Percentiles rank a stretch among this genome's conserved stretches.
phyloP scores from a whole-genome alignment of 495 filamentous ascomycete species.

The Articulospora tetracladia region DNA sequence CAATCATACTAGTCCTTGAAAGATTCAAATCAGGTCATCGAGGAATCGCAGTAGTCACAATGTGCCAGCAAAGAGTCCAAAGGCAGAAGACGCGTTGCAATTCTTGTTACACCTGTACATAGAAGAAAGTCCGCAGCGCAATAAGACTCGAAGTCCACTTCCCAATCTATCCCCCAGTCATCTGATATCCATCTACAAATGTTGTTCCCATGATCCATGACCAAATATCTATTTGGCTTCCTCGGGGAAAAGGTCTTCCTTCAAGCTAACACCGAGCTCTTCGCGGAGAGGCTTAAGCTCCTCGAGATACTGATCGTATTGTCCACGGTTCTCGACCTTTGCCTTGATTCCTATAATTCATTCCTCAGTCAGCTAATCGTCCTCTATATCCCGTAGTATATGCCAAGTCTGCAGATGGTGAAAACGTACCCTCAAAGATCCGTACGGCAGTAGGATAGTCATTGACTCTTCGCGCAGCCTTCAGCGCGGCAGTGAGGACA shows the following conservation, averaged over 20 bases:
- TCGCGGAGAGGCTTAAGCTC: constrained; percentile 89
- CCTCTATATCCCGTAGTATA: neutral
- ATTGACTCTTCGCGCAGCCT: constrained; percentile 91
- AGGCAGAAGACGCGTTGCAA: constrained; percentile 21
- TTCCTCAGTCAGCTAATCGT: constrained; percentile 6
- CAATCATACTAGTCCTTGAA: too few species aligned
- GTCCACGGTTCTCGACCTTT: constrained; percentile 96
- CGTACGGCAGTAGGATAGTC: constrained; percentile 97
- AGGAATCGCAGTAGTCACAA: neutral
- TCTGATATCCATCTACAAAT: constrained; percentile 19
- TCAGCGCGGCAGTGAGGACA: constrained; percentile 87
- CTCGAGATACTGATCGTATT: constrained; percentile 96
- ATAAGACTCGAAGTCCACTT: constrained; percentile 7
- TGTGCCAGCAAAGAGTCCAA: neutral
- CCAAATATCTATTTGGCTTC: constrained; percentile 20
- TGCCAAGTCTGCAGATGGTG: neutral
- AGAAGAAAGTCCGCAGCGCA: constrained; percentile 19
- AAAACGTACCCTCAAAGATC: constrained; percentile 85
- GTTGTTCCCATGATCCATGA: constrained; percentile 4
- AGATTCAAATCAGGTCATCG: too few species aligned
- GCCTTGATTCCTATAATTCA: constrained; percentile 81
- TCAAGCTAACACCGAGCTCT: constrained; percentile 86
- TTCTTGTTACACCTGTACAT: constrained; percentile 28
- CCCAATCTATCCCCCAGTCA: constrained; percentile 9
- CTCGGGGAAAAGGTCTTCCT: constrained; percentile 93